Percentiles rank a stretch among this genome's conserved stretches.
These are phyloP conservation scores for Schwanniomyces etchellsii DNA, from an alignment of 1,139 yeast genomes.

Conservation along the genomic window DNA sequence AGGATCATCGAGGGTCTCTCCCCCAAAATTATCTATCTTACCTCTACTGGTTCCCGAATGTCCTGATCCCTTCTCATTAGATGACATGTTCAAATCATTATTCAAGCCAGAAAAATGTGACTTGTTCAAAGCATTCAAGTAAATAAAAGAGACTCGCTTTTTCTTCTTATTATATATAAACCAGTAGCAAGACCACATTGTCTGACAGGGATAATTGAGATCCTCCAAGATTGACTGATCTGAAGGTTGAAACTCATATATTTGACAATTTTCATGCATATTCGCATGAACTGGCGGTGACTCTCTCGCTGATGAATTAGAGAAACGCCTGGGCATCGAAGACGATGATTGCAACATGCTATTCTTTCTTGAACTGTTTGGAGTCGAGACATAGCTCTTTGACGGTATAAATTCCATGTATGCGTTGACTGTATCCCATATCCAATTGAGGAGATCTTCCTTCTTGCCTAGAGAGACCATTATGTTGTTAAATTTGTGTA, in stretches of 20 bases:
- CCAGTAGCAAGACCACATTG: conserved; percentile 89
- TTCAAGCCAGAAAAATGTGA: conserved; percentile 29
- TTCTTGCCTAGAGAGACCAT: conserved; percentile 72
- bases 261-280: conserved; percentile 52
- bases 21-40: conserved; percentile 6
- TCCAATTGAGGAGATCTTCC: conserved; percentile 49
- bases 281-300: conserved; percentile 10
- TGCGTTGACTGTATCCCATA: conserved; percentile 85
- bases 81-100: background rate
- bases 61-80: background rate
- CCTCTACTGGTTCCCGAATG: background rate
- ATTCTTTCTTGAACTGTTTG: conserved; percentile 19
- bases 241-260: conserved; percentile 74
- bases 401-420: conserved; percentile 66
- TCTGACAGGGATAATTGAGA: conserved; percentile 61
- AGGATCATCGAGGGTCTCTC: conserved; percentile 23
- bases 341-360: conserved; percentile 13
- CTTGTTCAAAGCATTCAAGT: conserved; percentile 43
- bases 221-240: conserved; percentile 73
- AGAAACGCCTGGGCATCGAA: conserved; percentile 5
- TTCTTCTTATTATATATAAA: conserved; percentile 86
- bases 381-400: conserved; percentile 15
- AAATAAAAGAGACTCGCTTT: conserved; percentile 84
- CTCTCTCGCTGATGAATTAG: conserved; percentile 8
- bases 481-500: conserved; percentile 73